Evolutionary conservation across 805 yeast genomes (phyloP), one percentile per base, ranked within the genome.

Genomic region (Kregervanrija fluxuum): DNA sequence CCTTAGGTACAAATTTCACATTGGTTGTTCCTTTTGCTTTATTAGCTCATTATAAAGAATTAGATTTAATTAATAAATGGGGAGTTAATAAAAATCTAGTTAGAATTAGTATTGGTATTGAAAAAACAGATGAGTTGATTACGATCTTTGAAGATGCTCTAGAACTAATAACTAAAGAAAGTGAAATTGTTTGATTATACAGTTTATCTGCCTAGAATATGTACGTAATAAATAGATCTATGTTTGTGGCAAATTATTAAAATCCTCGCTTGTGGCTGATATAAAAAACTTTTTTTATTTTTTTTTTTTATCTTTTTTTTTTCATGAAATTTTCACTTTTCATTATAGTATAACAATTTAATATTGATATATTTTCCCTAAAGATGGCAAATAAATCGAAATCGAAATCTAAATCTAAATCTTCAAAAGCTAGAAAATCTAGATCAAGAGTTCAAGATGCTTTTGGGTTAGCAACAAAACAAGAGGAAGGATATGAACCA

Each of bases 1-100:
- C 93, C 11, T 71, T 89, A 52, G 96, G 96, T 11, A 87, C 96
- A 0, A 89, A 85, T 64, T 86, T 87, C 67, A 83, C 95, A 0
- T 69, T 89, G 53, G 89, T 89, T 5, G 88, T 95, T 60, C 96
- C 97, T 8, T 90, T 89, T 64, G 75, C 95, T 6, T 75, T 90
- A 38, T 69, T 90, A 47, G 95, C 95, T 2, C 96, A 89, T 61
- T 87, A 79, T 62, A 73, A 71, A 44, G 96, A 89, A 62, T 66
- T 88, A 45, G 91, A 86, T 48, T 87, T 80, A 56, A 81, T 85
- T 16, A 85, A 75, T 41, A 69, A 78, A 54, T 89, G 87, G 82
- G 95, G 93, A 1, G 86, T 89, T 31, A 95, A 86, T 58, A 68
- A 80, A 48, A 74, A 82, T 57, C 66, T 90, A 49, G 80, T 90